A percentile compares a stretch with the other conserved stretches of the same genome.
Evolutionary conservation across 2,329 filamentous ascomycete genomes (phyloP).

Genomic region (Penicillium sp.): DNA sequence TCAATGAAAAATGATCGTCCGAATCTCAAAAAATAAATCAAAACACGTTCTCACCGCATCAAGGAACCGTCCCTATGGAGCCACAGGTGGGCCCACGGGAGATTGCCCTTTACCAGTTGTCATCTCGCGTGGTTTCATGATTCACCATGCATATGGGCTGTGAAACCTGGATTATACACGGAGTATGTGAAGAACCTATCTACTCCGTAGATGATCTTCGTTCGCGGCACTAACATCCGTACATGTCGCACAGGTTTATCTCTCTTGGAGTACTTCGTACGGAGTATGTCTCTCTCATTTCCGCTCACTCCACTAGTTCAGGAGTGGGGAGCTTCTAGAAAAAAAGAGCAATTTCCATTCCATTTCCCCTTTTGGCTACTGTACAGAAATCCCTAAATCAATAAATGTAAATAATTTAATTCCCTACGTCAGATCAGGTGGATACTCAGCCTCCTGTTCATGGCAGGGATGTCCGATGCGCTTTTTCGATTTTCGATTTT

Average conservation of each 20-base stretch:
- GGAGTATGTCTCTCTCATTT: neutral
- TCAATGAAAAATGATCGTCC: neutral
- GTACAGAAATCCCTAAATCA: slow-evolving; percentile 7
- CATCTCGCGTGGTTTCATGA: slow-evolving; percentile 28
- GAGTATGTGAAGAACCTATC: neutral
- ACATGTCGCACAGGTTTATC: neutral
- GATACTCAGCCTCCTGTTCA: slow-evolving; percentile 32
- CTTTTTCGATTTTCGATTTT: slow-evolving; percentile 7
- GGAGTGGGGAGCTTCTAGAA: slow-evolving; percentile 30
- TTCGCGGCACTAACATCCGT: no score
- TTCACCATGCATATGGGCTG: slow-evolving; percentile 13
- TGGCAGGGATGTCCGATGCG: slow-evolving; percentile 27
- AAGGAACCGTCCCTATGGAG: slow-evolving; percentile 24
- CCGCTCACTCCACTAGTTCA: slow-evolving; percentile 11
- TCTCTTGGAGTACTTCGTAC: no score
- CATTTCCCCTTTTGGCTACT: slow-evolving; percentile 23
- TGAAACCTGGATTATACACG: slow-evolving; percentile 11
- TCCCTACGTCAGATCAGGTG: slow-evolving; percentile 31
- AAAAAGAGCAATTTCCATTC: slow-evolving; percentile 26
- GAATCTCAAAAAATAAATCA: neutral
- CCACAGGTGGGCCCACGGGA: slow-evolving; percentile 26
- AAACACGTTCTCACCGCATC: slow-evolving; percentile 21
- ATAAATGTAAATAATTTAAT: slow-evolving; percentile 12
- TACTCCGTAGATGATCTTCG: no score
- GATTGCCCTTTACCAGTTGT: slow-evolving; percentile 27